Conservation (phyloP, 2,329 filamentous ascomycete species). For the Aspergillus phoenicis region DNA sequence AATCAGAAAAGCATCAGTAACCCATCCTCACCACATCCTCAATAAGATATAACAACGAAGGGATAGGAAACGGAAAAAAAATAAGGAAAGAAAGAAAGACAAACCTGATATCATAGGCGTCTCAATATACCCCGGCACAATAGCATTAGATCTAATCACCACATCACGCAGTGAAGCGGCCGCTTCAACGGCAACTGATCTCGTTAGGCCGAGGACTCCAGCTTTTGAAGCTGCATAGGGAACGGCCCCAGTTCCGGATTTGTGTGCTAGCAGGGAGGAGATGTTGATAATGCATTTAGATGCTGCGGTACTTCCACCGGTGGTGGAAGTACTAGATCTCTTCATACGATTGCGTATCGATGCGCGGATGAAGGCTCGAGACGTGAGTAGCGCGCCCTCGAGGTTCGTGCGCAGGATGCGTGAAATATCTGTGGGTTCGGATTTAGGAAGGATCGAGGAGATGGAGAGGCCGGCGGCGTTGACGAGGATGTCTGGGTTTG, state of each 20-base stretch:
- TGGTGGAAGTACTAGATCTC: neutral
- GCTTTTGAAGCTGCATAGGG: slow-evolving; percentile 81
- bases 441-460: slow-evolving; percentile 63
- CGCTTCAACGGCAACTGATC: slow-evolving; percentile 39
- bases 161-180: slow-evolving; percentile 59
- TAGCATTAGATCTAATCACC: slow-evolving; percentile 73
- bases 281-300: slow-evolving; percentile 81
- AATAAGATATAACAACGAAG: too few species aligned
- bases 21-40: too few species aligned
- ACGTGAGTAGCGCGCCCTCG: slow-evolving; percentile 45
- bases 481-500: slow-evolving; percentile 62
- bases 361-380: slow-evolving; percentile 41
- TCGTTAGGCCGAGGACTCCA: slow-evolving; percentile 66
- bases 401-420: slow-evolving; percentile 71
- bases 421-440: slow-evolving; percentile 54
- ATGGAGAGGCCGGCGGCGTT: slow-evolving; percentile 79
- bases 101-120: slow-evolving; percentile 77
- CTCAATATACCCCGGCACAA: slow-evolving; percentile 80
- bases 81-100: slow-evolving; percentile 15
- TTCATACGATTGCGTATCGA: slow-evolving; percentile 36
- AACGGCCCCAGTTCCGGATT: slow-evolving; percentile 69
- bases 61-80: too few species aligned
- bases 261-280: slow-evolving; percentile 71
- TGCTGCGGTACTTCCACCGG: slow-evolving; percentile 39
- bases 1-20: neutral